A percentile compares a stretch with the other conserved stretches of the same genome.
phyloP scores from a whole-genome alignment of 306 rosid species.

The Cicer chorassanicum region DNA sequence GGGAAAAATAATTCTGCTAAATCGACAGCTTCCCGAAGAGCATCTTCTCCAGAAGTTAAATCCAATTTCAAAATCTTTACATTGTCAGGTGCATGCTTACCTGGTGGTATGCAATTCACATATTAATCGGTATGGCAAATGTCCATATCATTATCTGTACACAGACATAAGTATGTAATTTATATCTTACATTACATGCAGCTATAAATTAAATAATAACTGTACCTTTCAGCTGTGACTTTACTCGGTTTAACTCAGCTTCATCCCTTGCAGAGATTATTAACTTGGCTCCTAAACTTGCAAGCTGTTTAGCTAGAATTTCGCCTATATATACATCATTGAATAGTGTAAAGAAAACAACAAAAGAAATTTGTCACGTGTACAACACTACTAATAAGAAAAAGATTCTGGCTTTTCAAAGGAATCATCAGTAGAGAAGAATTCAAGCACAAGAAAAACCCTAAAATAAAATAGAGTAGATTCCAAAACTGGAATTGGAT shows the following conservation, averaged over 20 bases:
- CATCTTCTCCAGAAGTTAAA: constrained; percentile 78
- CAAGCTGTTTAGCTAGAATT: constrained; percentile 85
- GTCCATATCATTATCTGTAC: constrained; percentile 7
- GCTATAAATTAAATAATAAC: constrained; percentile 19
- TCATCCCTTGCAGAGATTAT: constrained; percentile 90
- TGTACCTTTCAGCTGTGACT: constrained; percentile 73
- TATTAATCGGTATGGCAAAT: constrained; percentile 21
- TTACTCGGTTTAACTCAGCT: constrained; percentile 79
- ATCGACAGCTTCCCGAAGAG: constrained; percentile 73
- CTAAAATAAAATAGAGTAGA: constrained; percentile 6
- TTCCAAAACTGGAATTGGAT: not conserved
- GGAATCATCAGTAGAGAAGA: constrained; percentile 1
- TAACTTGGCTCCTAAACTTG: constrained; percentile 88
- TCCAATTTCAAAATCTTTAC: constrained; percentile 82
- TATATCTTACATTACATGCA: constrained; percentile 10
- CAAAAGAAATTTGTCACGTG: not conserved
- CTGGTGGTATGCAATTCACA: constrained; percentile 50
- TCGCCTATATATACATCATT: constrained; percentile 63
- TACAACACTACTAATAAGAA: constrained; percentile 34
- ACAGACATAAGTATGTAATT: not conserved
- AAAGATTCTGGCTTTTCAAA: constrained; percentile 12
- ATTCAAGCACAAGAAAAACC: not conserved
- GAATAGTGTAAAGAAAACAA: constrained; percentile 6
- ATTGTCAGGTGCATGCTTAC: constrained; percentile 78
- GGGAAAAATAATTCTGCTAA: constrained; percentile 76